phyloP scores from a whole-genome alignment of 2,329 filamentous ascomycete species.

The Simplicillium sp. region DNA sequence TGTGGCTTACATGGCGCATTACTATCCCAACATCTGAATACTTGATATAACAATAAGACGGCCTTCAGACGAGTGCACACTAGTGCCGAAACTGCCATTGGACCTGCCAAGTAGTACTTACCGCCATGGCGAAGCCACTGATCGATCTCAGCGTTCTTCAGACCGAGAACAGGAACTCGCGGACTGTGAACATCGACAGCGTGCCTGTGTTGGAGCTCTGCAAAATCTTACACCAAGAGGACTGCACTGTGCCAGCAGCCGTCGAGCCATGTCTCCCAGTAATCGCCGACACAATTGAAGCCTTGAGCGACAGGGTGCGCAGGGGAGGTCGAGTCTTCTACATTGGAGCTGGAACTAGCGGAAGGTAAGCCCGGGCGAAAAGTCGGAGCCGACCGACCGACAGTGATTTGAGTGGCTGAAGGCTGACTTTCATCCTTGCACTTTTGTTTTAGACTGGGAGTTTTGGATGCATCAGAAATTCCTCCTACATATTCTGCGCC shows the following conservation, averaged over 20 bases:
- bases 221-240: conserved; percentile 11
- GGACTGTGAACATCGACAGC: conserved; percentile 8
- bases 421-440: neutral
- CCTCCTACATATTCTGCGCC: conserved; percentile 29
- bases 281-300: conserved; percentile 9
- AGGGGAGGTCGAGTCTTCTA: conserved; percentile 10
- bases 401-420: neutral
- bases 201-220: conserved; percentile 9
- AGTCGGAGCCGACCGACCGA: neutral
- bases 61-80: too few species aligned
- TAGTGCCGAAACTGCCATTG: too few species aligned
- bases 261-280: conserved; percentile 10
- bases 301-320: conserved; percentile 7
- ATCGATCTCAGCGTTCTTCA: conserved; percentile 9
- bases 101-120: neutral
- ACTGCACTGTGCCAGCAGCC: conserved; percentile 8
- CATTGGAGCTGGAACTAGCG: conserved; percentile 32
- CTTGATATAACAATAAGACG: too few species aligned
- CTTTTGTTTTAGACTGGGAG: conserved; percentile 20
- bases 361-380: conserved; percentile 18
- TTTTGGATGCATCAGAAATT: conserved; percentile 31
- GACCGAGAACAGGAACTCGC: conserved; percentile 10
- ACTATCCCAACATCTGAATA: too few species aligned
- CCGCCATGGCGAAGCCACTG: too few species aligned
- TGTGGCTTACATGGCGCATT: too few species aligned